Conservation (phyloP, 208 protist species). For the Tritrichomonas musculus region DNA sequence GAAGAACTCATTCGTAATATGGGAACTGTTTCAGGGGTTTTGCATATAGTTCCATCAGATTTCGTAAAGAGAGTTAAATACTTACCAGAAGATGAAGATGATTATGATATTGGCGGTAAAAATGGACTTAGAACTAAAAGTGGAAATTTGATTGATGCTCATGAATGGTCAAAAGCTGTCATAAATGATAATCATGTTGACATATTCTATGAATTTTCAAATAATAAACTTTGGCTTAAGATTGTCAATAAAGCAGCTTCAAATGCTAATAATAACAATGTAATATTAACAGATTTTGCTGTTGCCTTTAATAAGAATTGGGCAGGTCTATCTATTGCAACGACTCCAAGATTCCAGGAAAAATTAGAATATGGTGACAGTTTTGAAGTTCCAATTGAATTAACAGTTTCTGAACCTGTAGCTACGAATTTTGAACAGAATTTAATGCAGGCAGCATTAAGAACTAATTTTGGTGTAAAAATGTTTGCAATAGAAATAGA, state of each 20-base stretch:
- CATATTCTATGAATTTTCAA: not conserved
- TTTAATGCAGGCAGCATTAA: not conserved
- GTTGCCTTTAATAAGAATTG: not conserved
- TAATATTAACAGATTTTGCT: not conserved
- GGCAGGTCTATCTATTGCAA: not conserved
- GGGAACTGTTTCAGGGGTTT: not conserved
- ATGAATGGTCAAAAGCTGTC: not conserved
- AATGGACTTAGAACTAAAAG: too few relatives aligned
- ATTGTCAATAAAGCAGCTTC: not conserved
- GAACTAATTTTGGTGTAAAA: not conserved
- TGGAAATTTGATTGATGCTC: not conserved
- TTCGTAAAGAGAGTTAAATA: not conserved
- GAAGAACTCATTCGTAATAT: not conserved
- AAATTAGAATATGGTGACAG: not conserved
- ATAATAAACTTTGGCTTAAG: too few relatives aligned
- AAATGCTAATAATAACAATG: not conserved
- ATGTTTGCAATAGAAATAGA: not conserved
- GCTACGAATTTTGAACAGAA: too few relatives aligned
- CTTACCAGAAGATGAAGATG: not conserved
- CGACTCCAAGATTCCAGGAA: not conserved
- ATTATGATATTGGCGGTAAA: not conserved
- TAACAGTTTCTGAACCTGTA: not conserved
- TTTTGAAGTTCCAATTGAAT: not conserved
- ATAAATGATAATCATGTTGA: not conserved
- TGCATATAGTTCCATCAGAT: slow-evolving; percentile 23